phyloP scores from a whole-genome alignment of 1,284 basidiomycete genomes.

The Somion occarium region DNA sequence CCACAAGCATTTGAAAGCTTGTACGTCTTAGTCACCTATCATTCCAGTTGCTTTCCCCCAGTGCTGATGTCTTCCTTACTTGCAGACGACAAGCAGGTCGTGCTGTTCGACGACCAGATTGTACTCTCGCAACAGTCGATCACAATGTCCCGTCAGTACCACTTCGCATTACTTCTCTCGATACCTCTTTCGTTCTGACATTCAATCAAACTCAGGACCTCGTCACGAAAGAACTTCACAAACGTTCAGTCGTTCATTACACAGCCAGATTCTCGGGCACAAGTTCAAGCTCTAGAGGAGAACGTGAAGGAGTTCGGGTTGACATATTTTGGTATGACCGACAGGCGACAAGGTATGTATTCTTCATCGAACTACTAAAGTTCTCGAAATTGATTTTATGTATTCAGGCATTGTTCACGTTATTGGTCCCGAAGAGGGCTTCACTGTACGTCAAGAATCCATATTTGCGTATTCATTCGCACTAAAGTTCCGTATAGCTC shows the following conservation, averaged over 20 bases:
- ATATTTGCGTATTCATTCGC: not conserved
- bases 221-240: slow-evolving; percentile 82
- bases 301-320: slow-evolving; percentile 95
- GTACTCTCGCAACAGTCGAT: slow-evolving; percentile 92
- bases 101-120: slow-evolving; percentile 85
- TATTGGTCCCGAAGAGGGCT: slow-evolving; percentile 96
- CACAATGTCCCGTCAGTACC: slow-evolving; percentile 91
- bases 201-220: slow-evolving; percentile 50
- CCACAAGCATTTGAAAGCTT: slow-evolving; percentile 96
- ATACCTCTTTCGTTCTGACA: not conserved
- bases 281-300: slow-evolving; percentile 87
- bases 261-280: slow-evolving; percentile 89
- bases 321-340: slow-evolving; percentile 93
- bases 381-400: slow-evolving; percentile 4
- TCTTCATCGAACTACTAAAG: no score
- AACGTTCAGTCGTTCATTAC: slow-evolving; percentile 76
- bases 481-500: slow-evolving; percentile 42
- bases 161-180: no score
- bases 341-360: slow-evolving; percentile 90
- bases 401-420: slow-evolving; percentile 98
- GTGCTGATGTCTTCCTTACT: no score
- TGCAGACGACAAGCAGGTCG: slow-evolving; percentile 75
- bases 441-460: slow-evolving; percentile 58
- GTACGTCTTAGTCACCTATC: no score
- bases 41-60: no score